Evolutionary conservation across 225 moss, liverwort and hornwort species (phyloP), one percentile per base, ranked within the genome.

Genomic region (Marchantia polymorpha): DNA sequence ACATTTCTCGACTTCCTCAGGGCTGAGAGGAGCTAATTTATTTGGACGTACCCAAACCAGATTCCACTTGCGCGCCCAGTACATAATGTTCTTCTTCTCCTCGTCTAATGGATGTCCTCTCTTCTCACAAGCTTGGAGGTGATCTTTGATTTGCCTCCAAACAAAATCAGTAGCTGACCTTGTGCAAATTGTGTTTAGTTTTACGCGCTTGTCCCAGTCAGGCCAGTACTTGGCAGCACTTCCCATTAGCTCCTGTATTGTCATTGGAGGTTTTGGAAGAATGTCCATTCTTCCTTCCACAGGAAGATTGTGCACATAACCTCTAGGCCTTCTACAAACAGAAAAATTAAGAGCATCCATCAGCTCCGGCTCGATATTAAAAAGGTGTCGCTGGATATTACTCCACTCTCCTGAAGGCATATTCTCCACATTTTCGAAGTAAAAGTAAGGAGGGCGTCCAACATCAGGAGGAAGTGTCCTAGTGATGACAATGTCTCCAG

Each of bases 261-360:
- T 91, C 90, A 87, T 90, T 0, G 92, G 93, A 17, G 93, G 91
- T 53, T 81, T 89, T 2, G 83, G 68, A 0, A 87, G 74, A 3
- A 95, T 66, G 50, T 91, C 91, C 64, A 72, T 74, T 76, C 93
- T 83, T 49, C 94, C 93, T 77, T 92, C 89, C 29, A 91, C 85
- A 4, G 93, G 94, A 64, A 95, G 87, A 30, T 95, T 95, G 80
- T 95, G 93, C 51, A 95, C 84, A 77, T 95, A 95, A 0, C 93
- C 93, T 3, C 94, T 74, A 7, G 89, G 90, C 25, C 92, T 85
- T 20, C 90, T 83, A 73, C 92, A 95, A 3, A 88, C 94, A 11
- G 91, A 88, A 47, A 91, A 95, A 76, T 95, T 86, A 56, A 90
- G 75, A 52, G 92, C 88, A 69, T 95, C 93, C 7, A 93, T 91